Conservation (phyloP, 2,329 filamentous ascomycete species). For the Sporothrix protearum region DNA sequence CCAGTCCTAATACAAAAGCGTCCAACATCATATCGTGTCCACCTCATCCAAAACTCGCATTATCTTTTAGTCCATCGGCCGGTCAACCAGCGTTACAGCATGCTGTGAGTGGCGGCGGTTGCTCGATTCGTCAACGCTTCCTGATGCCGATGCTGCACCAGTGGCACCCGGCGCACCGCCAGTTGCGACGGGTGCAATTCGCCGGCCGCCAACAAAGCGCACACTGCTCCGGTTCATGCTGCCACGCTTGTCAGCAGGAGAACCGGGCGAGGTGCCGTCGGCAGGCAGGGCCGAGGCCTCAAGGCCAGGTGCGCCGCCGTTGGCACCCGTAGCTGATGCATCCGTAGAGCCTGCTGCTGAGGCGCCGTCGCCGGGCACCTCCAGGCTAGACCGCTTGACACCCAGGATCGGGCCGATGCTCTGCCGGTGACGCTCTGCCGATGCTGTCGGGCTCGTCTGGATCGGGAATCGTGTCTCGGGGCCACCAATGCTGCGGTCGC, state of each 20-base stretch:
- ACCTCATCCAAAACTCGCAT: neutral
- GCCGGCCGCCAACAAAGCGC: slow-evolving; percentile 52
- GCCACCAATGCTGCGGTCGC: slow-evolving; percentile 73
- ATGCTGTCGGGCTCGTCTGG: slow-evolving; percentile 60
- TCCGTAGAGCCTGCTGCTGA: slow-evolving; percentile 22
- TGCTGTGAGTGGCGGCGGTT: slow-evolving; percentile 33
- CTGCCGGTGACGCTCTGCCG: slow-evolving; percentile 47
- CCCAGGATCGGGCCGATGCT: slow-evolving; percentile 50
- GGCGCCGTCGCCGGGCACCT: slow-evolving; percentile 61
- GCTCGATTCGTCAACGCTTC: neutral
- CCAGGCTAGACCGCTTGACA: slow-evolving; percentile 66
- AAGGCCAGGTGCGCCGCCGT: slow-evolving; percentile 31
- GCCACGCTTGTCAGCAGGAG: slow-evolving; percentile 55
- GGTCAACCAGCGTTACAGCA: slow-evolving; percentile 68
- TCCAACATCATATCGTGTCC: neutral
- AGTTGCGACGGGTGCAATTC: slow-evolving; percentile 41
- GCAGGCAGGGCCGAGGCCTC: neutral
- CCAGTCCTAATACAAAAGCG: neutral
- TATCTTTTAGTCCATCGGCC: slow-evolving; percentile 60
- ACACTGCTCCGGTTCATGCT: slow-evolving; percentile 55
- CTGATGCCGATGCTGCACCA: neutral
- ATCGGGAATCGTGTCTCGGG: slow-evolving; percentile 83
- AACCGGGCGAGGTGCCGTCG: neutral
- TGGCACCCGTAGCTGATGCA: slow-evolving; percentile 25
- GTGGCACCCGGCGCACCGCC: slow-evolving; percentile 30